These are phyloP conservation scores for Pythium phragmitis DNA, from an alignment of 352 stramenopile species.

Conservation along the genomic window DNA sequence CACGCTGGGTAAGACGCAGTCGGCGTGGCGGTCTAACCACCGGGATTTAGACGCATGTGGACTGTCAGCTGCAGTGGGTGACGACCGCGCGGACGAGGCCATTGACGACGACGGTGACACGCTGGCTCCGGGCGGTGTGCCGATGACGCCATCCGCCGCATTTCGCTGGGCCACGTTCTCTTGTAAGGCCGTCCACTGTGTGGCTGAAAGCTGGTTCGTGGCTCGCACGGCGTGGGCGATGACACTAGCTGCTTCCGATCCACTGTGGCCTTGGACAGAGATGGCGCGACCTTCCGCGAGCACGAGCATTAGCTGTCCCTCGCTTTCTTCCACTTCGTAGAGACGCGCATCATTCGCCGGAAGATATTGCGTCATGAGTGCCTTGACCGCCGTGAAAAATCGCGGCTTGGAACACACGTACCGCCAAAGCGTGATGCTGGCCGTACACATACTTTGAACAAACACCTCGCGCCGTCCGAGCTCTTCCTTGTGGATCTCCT, in stretches of 20 bases:
- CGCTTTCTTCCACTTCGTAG: slow-evolving; percentile 29
- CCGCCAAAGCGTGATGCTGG: slow-evolving; percentile 44
- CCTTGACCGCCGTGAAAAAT: slow-evolving; percentile 46
- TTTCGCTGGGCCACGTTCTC: not conserved
- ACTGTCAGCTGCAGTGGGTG: not conserved
- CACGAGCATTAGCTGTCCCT: slow-evolving; percentile 1
- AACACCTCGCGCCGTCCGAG: slow-evolving; percentile 34
- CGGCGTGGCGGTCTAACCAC: slow-evolving; percentile 21
- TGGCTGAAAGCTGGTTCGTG: not conserved
- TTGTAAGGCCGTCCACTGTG: slow-evolving; percentile 11
- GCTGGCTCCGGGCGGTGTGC: not conserved
- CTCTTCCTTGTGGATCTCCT: slow-evolving; percentile 50
- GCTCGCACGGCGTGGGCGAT: slow-evolving; percentile 12
- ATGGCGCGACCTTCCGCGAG: slow-evolving; percentile 3
- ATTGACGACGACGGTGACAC: slow-evolving; percentile 1
- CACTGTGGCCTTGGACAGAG: slow-evolving; percentile 3
- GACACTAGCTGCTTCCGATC: slow-evolving; percentile 6
- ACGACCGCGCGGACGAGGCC: slow-evolving; percentile 5
- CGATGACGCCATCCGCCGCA: not conserved
- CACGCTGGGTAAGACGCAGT: slow-evolving; percentile 19
- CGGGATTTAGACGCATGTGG: not conserved
- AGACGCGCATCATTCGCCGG: slow-evolving; percentile 31
- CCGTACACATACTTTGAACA: slow-evolving; percentile 43
- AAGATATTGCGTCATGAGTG: slow-evolving; percentile 40
- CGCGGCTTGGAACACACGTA: slow-evolving; percentile 34